Evolutionary conservation across 2,329 filamentous ascomycete genomes (phyloP).

Genomic region (Sphaerulina vaccinii): DNA sequence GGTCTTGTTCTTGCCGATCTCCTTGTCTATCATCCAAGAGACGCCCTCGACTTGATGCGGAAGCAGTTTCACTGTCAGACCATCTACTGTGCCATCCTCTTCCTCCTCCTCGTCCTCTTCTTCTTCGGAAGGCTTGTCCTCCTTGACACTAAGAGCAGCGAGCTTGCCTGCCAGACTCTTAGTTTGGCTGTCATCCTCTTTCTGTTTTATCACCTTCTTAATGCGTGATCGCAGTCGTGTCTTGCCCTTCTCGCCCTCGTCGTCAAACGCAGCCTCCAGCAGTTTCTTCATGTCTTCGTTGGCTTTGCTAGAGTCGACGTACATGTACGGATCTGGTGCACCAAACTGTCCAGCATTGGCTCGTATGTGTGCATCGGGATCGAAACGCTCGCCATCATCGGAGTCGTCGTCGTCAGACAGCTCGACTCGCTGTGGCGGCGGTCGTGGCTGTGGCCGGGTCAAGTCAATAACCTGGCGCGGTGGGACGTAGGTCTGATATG

Average conservation of each 20-base stretch:
- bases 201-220: slow-evolving; percentile 41
- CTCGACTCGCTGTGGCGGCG: slow-evolving; percentile 2
- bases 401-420: slow-evolving; percentile 30
- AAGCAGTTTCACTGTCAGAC: slow-evolving; percentile 81
- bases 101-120: slow-evolving; percentile 47
- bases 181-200: slow-evolving; percentile 37
- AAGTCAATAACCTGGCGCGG: slow-evolving; percentile 50
- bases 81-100: slow-evolving; percentile 67
- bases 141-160: slow-evolving; percentile 47
- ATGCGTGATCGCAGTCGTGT: slow-evolving; percentile 46
- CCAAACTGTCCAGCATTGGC: slow-evolving; percentile 52
- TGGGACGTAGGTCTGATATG: slow-evolving; percentile 21
- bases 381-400: slow-evolving; percentile 45
- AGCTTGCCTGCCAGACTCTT: slow-evolving; percentile 47
- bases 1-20: slow-evolving; percentile 81
- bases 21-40: slow-evolving; percentile 91
- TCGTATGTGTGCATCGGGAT: slow-evolving; percentile 48
- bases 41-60: slow-evolving; percentile 94
- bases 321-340: slow-evolving; percentile 56
- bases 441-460: slow-evolving; percentile 33
- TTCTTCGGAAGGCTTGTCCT: slow-evolving; percentile 45
- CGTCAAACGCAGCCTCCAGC: slow-evolving; percentile 78
- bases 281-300: slow-evolving; percentile 75
- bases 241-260: slow-evolving; percentile 60
- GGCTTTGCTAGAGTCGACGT: slow-evolving; percentile 70